A percentile compares a stretch with the other conserved stretches of the same genome.
phyloP scores from a whole-genome alignment of 1,139 yeast genomes.

The Arxiozyma slooffiae region DNA sequence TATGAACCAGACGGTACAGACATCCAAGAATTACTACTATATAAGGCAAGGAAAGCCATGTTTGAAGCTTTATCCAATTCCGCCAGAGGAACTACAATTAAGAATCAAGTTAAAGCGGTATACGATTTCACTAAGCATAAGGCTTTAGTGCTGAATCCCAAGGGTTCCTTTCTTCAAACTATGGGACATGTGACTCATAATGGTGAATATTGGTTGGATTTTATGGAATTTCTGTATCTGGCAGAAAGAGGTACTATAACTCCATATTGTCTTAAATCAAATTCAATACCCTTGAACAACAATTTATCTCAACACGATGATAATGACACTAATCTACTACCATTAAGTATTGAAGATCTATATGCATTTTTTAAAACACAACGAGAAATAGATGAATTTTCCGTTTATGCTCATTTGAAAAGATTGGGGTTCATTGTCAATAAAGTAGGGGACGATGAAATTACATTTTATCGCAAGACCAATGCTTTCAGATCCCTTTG shows the following conservation, averaged over 20 bases:
- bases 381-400: conserved; percentile 47
- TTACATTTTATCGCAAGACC: conserved; percentile 16
- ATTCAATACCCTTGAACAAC: background rate
- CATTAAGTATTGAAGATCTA: conserved; percentile 54
- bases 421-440: conserved; percentile 67
- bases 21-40: conserved; percentile 45
- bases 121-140: conserved; percentile 38
- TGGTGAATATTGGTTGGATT: conserved; percentile 43
- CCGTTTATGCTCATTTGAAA: conserved; percentile 65
- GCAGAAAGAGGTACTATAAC: conserved; percentile 75
- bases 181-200: conserved; percentile 52
- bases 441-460: conserved; percentile 9
- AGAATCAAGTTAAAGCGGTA: conserved; percentile 38
- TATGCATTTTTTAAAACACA: conserved; percentile 44
- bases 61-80: conserved; percentile 51
- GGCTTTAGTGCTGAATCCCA: conserved; percentile 48
- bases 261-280: conserved; percentile 31
- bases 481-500: background rate
- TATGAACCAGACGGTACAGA: conserved; percentile 75
- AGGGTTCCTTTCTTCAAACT: conserved; percentile 66
- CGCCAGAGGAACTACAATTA: conserved; percentile 47
- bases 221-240: conserved; percentile 66
- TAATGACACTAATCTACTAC: conserved; percentile 18
- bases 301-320: background rate
- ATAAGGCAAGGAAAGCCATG: conserved; percentile 60